Evolutionary conservation across 345 rosid genomes (phyloP), one percentile per base, ranked within the genome.

Genomic region (Syzygium aromaticum): DNA sequence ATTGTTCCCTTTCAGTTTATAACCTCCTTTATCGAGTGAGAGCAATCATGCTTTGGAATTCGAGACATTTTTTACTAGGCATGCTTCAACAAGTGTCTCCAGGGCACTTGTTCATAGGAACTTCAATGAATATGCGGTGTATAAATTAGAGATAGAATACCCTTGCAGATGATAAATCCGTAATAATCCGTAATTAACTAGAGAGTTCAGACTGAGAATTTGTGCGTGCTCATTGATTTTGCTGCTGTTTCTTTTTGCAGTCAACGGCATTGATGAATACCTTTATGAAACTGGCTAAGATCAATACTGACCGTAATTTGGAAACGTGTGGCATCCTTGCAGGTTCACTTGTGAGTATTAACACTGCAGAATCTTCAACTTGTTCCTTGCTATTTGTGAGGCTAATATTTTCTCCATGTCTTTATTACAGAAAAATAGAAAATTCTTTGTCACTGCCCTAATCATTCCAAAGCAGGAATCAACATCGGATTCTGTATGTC

Each of bases 241-340:
- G 80, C 83, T 85, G 86, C 83, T 84, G 85, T 84, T 83, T 89
- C 80, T 86, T 85, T 88, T 91, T 90, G 89, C 96, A 98, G 99
- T 95, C 99, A 85, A 94, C 98, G 6, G 86, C 95, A 86, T 89
- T 98, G 95, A 95, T 98, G 99, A 98, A 96, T 86, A 93, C 92
- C 91, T 98, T 98, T 91, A 92, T 98, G 98, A 98, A 94, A 94
- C 93, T 98, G 87, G 99, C 99, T 57, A 93, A 96, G 90, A 92
- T 91, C 52, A 98, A 98, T 91, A 98, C 99, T 51, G 95, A 92
- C 78, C 94, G 90, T 87, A 92, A 96, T 91, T 93, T 98, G 90
- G 99, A 98, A 93, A 98, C 99, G 57, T 98, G 99, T 92, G 99
- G 99, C 82, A 92, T 98, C 85, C 98, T 98, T 87, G 99, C 98